A percentile compares a stretch with the other conserved stretches of the same genome.
Conservation (phyloP, 139 green algal species). For the Chlorella vulgaris region DNA sequence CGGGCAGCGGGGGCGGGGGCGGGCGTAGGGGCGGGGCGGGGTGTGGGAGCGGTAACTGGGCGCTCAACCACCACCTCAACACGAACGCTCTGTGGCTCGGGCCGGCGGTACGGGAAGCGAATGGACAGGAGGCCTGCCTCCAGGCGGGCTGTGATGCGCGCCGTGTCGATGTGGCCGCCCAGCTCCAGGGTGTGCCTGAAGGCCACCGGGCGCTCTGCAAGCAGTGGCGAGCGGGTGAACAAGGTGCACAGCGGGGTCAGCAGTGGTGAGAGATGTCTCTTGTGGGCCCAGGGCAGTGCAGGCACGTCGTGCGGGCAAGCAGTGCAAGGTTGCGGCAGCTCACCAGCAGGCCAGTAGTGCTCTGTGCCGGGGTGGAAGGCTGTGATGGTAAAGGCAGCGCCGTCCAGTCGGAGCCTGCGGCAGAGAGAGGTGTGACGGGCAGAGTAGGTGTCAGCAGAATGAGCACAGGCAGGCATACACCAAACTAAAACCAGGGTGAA, state of each 20-base stretch:
- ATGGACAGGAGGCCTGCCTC: conserved; percentile 17
- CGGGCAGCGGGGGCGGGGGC: too few relatives aligned
- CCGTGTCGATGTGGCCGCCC: conserved; percentile 11
- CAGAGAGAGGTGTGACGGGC: not conserved
- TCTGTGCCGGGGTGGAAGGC: conserved; percentile 16
- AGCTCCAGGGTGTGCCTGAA: conserved; percentile 11
- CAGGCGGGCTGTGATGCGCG: not conserved
- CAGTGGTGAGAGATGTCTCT: too few relatives aligned
- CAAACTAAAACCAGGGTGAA: not conserved
- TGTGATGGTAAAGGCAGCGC: conserved; percentile 4
- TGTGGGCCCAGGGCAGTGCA: too few relatives aligned
- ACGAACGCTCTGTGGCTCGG: not conserved
- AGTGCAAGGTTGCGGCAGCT: too few relatives aligned
- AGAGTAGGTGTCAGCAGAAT: not conserved
- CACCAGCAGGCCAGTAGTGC: not conserved
- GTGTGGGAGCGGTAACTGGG: not conserved
- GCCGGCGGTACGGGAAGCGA: conserved; percentile 11
- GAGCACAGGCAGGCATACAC: too few relatives aligned
- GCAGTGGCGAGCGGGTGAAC: not conserved
- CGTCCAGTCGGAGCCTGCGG: conserved; percentile 6
- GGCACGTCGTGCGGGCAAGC: too few relatives aligned
- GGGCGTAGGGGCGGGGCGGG: not conserved
- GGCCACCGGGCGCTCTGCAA: conserved; percentile 5
- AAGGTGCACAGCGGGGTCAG: not conserved
- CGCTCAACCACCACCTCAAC: not conserved